A percentile compares a stretch with the other conserved stretches of the same genome.
Conservation (phyloP, 345 rosid species). For the Citrus mangshanensis region DNA sequence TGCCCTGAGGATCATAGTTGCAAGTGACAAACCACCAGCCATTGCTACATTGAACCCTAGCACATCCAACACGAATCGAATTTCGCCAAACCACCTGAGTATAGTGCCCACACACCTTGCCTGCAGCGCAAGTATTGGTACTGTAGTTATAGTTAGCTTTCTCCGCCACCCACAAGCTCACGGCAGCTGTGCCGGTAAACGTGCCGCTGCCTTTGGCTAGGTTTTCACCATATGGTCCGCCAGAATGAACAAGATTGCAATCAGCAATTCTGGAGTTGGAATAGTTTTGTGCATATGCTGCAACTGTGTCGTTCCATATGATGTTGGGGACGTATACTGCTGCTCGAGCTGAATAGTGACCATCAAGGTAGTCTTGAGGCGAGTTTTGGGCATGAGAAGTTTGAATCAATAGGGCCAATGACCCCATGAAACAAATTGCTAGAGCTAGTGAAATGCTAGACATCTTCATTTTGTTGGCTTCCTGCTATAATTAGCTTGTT, state of each 20-base stretch:
- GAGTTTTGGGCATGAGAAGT: constrained; percentile 14
- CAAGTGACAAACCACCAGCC: constrained; percentile 18
- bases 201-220: constrained; percentile 28
- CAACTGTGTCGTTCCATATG: constrained; percentile 27
- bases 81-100: constrained; percentile 26
- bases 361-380: constrained; percentile 20
- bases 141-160: constrained; percentile 12
- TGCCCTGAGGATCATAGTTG: constrained; percentile 19
- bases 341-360: constrained; percentile 31
- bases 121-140: neutral
- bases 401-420: neutral
- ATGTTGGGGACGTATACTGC: constrained; percentile 25
- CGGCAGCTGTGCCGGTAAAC: constrained; percentile 16
- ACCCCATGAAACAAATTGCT: neutral
- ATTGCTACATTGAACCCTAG: constrained; percentile 16
- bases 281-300: constrained; percentile 13
- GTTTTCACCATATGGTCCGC: constrained; percentile 38
- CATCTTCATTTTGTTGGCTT: neutral
- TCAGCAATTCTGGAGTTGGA: constrained; percentile 19
- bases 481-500: neutral
- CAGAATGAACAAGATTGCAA: constrained; percentile 36
- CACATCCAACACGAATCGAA: constrained; percentile 13
- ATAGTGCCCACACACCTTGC: constrained; percentile 24
- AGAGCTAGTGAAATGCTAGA: neutral
- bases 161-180: constrained; percentile 6